These are phyloP conservation scores for Candida maesae DNA, from an alignment of 805 yeast species.

Conservation along the genomic window DNA sequence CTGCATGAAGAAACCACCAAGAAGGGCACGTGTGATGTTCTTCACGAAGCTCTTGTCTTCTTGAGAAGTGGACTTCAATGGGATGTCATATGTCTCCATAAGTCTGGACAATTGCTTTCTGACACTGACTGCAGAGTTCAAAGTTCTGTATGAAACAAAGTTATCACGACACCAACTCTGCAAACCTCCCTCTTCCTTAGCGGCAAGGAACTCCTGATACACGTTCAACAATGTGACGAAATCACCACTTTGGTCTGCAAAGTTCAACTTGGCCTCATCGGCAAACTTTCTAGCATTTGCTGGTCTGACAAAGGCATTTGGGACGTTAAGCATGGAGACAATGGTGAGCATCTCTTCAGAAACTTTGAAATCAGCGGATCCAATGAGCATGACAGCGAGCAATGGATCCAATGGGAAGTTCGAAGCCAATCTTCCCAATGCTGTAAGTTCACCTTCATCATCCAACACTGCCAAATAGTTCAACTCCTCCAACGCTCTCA, in stretches of 20 bases:
- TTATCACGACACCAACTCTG: slow-evolving; percentile 91
- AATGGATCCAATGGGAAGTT: slow-evolving; percentile 95
- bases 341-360: slow-evolving; percentile 85
- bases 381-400: slow-evolving; percentile 89
- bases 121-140: slow-evolving; percentile 82
- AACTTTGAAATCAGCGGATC: slow-evolving; percentile 80
- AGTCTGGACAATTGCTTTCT: slow-evolving; percentile 77
- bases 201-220: slow-evolving; percentile 74
- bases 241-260: slow-evolving; percentile 94
- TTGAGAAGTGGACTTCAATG: slow-evolving; percentile 62
- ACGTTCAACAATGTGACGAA: slow-evolving; percentile 89
- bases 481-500: slow-evolving; percentile 95
- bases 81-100: slow-evolving; percentile 79
- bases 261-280: slow-evolving; percentile 81
- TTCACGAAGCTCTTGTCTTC: slow-evolving; percentile 67
- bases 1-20: slow-evolving; percentile 97
- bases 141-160: slow-evolving; percentile 77
- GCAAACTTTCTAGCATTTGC: slow-evolving; percentile 83
- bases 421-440: slow-evolving; percentile 86
- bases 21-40: slow-evolving; percentile 79
- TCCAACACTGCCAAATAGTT: slow-evolving; percentile 86
- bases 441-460: slow-evolving; percentile 87
- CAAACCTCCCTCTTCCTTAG: slow-evolving; percentile 65
- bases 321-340: slow-evolving; percentile 88
- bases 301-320: slow-evolving; percentile 93